Base-by-base conservation (phyloP, 2,329 filamentous ascomycete species). In the Penicillium palitans region DNA sequence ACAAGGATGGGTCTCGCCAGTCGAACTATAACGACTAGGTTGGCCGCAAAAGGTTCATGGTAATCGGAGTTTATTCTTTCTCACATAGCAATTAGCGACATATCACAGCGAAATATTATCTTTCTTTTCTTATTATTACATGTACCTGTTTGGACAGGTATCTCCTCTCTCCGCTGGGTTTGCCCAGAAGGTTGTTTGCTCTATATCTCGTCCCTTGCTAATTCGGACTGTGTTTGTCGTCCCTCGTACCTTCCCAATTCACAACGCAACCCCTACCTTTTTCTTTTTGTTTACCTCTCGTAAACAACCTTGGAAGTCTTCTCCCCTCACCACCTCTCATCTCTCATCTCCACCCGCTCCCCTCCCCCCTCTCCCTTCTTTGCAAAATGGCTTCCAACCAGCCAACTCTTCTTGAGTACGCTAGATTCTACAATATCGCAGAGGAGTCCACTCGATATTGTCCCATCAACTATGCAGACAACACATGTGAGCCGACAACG, bases 1-100 rank as follows among this genome's bases (percentile, higher is more conserved):
- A 83, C 64, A 85, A 85, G 70, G 80, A 85, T 63, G 83, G 83
- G 0, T 77, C 81, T 21, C 78, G 81, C 3, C 74, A 80, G 61
- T 80, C 81, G 7, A 85, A 85, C 65, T 85, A 85, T 63, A 86
- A 86, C 60, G 83, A 86, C 62, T 81, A 64, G 64, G 27, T 6
- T 15, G 17, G 19, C 29, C 0, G 12, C 12, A 5, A 13, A 29
- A 12, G 6, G 29, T 37, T 41, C 19, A 15, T 52, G 53, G 24
- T 24, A 19, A 33, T 21, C 2, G 39, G n/a, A 2, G 31, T 55
- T 31, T 27, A 35, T 44, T 44, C 24, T 52, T 52, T 60, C 44
- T 59, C 9, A 29, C 47, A 45, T 52, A 31, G 31, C 33, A 35
- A 17, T 57, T 57, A 57, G 54, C 54, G 47, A 52, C 6, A 45